Evolutionary conservation across 1,284 basidiomycete genomes (phyloP).

Genomic region (Moesziomyces sp.): DNA sequence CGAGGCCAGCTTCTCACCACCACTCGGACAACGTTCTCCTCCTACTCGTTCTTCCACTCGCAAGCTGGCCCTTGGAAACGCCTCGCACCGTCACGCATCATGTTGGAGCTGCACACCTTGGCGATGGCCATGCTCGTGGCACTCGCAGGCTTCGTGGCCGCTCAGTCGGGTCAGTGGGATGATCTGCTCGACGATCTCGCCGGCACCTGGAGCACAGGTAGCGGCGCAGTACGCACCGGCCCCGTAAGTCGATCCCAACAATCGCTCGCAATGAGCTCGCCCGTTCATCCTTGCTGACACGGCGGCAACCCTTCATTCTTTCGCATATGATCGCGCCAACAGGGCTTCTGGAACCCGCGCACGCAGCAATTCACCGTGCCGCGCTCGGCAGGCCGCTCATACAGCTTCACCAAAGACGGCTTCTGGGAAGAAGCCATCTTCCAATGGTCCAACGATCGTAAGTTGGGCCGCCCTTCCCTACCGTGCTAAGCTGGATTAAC

Average conservation of each 20-base stretch:
- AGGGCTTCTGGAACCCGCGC: slow-evolving; percentile 35
- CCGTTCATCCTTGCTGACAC: no score
- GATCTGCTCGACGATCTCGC: slow-evolving; percentile 13
- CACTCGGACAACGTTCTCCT: no score
- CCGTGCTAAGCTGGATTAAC: no score
- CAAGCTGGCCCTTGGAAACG: no score
- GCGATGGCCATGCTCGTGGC: slow-evolving; percentile 1
- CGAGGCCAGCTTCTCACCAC: no score
- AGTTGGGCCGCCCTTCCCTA: not conserved
- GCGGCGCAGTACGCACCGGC: slow-evolving; percentile 58
- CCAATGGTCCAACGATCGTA: slow-evolving; percentile 20
- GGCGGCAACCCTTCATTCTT: not conserved
- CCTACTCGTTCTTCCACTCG: no score
- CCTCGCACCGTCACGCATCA: not conserved
- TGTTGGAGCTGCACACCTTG: slow-evolving; percentile 1
- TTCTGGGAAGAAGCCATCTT: slow-evolving; percentile 28
- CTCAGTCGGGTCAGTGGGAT: slow-evolving; percentile 18
- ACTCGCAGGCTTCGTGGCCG: slow-evolving; percentile 5
- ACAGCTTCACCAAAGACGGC: slow-evolving; percentile 28
- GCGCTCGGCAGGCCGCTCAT: slow-evolving; percentile 17
- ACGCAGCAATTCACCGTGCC: slow-evolving; percentile 26
- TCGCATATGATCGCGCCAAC: not conserved
- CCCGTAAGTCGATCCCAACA: slow-evolving; percentile 28
- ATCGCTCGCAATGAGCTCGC: not conserved
- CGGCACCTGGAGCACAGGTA: slow-evolving; percentile 63